These are phyloP conservation scores for Colletotrichum euphorbiae DNA, from an alignment of 2,329 filamentous ascomycete species.

Conservation along the genomic window DNA sequence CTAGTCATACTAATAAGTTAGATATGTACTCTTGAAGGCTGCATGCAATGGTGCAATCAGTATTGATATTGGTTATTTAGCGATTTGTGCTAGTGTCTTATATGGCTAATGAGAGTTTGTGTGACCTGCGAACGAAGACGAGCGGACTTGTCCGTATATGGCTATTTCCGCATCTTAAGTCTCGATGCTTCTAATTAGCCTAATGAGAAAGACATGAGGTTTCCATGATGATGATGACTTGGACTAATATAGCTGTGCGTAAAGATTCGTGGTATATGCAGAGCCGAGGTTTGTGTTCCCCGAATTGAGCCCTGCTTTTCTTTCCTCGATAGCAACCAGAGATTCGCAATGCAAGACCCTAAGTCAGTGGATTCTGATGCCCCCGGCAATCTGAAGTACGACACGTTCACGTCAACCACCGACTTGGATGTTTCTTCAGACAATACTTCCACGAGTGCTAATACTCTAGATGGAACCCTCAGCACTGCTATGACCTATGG, in stretches of 20 bases:
- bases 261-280: not conserved
- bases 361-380: not conserved
- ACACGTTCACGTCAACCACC: not conserved
- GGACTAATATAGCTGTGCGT: not conserved
- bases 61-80: not conserved
- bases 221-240: too few species aligned
- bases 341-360: not conserved
- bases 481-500: not conserved
- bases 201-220: not conserved
- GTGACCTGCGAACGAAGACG: not conserved
- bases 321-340: too few species aligned
- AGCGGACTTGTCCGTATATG: not conserved
- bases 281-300: not conserved
- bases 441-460: not conserved
- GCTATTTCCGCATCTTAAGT: not conserved
- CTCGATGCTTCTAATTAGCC: not conserved
- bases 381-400: not conserved
- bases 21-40: not conserved
- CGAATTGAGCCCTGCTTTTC: not conserved
- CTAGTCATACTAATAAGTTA: not conserved
- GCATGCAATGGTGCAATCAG: not conserved
- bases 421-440: conserved; percentile 2
- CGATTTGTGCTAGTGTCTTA: not conserved
- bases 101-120: not conserved
- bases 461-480: not conserved